A percentile compares a stretch with the other conserved stretches of the same genome.
Evolutionary conservation across 192 early-diverging fungal genomes (phyloP).

Genomic region (Backusella mclennaniae): DNA sequence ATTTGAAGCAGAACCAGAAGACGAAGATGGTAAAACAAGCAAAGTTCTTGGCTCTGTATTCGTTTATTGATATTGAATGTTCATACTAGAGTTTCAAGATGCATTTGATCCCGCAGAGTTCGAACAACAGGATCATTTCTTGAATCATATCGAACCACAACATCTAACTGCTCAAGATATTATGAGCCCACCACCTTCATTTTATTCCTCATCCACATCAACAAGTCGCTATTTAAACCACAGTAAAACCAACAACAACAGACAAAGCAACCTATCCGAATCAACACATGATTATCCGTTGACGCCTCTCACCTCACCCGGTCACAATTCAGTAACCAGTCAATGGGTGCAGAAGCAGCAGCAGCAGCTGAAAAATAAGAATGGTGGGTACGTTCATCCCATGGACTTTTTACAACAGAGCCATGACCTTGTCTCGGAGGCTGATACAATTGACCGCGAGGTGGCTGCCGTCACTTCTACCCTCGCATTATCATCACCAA

Average conservation of each 20-base stretch:
- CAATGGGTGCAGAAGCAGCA: conserved; percentile 9
- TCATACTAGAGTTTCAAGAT: conserved; percentile 3
- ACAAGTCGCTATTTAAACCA: not conserved
- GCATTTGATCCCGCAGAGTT: conserved; percentile 6
- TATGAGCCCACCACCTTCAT: not conserved
- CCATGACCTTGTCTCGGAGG: conserved; percentile 8
- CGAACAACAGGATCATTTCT: not conserved
- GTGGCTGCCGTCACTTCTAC: conserved; percentile 20
- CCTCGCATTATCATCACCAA: conserved; percentile 3
- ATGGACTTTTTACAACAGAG: conserved; percentile 14
- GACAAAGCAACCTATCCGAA: not conserved
- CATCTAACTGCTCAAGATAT: not conserved
- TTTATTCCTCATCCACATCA: not conserved
- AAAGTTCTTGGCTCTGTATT: not conserved
- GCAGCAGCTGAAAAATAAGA: not conserved
- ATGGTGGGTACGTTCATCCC: not conserved
- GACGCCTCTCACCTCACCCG: conserved; percentile 19
- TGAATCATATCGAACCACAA: not conserved
- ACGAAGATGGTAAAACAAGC: conserved; percentile 4
- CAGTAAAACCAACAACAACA: not conserved
- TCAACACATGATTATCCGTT: conserved; percentile 20
- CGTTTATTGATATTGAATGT: not conserved
- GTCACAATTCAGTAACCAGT: not conserved
- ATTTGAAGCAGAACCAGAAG: conserved; percentile 5
- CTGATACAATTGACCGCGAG: conserved; percentile 26